Evolutionary conservation across 345 rosid species (phyloP).

Genomic region (Alliaria petiolata): DNA sequence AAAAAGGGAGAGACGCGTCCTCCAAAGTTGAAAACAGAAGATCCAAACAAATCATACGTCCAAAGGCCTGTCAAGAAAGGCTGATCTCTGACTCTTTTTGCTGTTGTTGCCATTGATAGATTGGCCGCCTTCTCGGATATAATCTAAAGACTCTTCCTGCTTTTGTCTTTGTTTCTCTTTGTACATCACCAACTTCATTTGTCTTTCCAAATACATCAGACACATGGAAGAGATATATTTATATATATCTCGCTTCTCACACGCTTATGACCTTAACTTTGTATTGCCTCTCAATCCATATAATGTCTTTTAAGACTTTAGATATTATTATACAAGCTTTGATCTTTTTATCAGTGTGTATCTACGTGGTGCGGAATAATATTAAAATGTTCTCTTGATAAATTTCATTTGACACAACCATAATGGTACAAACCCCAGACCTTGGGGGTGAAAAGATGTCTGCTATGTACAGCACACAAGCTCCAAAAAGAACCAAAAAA

Average conservation of each 20-base stretch:
- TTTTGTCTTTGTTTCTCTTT: slow-evolving; percentile 14
- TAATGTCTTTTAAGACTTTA: not conserved
- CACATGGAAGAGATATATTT: slow-evolving; percentile 7
- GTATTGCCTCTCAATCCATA: slow-evolving; percentile 3
- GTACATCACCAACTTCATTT: slow-evolving; percentile 4
- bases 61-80: slow-evolving; percentile 93
- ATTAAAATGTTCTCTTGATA: not conserved
- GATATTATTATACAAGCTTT: not conserved
- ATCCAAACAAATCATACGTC: slow-evolving; percentile 94
- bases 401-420: slow-evolving; percentile 15
- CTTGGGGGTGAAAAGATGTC: slow-evolving; percentile 7
- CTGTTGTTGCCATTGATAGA: slow-evolving; percentile 21
- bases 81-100: slow-evolving; percentile 25
- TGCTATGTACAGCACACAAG: slow-evolving; percentile 24
- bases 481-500: slow-evolving; percentile 9
- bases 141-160: not conserved
- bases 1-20: slow-evolving; percentile 93
- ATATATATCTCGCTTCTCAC: not conserved
- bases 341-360: not conserved
- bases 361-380: not conserved
- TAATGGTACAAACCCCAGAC: slow-evolving; percentile 21
- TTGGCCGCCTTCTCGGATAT: slow-evolving; percentile 4
- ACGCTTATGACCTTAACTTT: slow-evolving; percentile 4
- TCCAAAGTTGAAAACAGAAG: slow-evolving; percentile 96
- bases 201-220: slow-evolving; percentile 9